These are phyloP conservation scores for Fistulifera solaris DNA, from an alignment of 108 stramenopile species.

Conservation along the genomic window DNA sequence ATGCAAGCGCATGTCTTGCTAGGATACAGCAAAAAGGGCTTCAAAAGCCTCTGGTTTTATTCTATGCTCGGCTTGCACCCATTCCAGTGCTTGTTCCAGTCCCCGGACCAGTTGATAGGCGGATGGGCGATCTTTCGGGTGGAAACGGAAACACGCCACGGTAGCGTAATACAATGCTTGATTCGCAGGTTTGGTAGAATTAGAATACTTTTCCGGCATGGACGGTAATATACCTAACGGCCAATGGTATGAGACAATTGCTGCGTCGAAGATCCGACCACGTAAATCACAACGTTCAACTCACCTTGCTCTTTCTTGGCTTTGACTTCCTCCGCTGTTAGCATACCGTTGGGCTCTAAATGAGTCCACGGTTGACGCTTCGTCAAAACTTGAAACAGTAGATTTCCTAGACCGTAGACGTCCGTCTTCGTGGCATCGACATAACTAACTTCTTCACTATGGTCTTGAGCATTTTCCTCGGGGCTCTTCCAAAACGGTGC, in stretches of 20 bases:
- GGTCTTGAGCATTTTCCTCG: slow-evolving; percentile 29
- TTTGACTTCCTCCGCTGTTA: slow-evolving; percentile 5
- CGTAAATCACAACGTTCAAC: not conserved
- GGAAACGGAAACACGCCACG: slow-evolving; percentile 19
- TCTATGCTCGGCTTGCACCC: too few relatives aligned
- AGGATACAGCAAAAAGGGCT: too few relatives aligned
- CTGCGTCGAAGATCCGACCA: not conserved
- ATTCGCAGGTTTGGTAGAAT: slow-evolving; percentile 8
- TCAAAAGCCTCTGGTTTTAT: too few relatives aligned
- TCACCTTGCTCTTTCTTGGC: slow-evolving; percentile 6
- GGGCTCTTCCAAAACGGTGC: slow-evolving; percentile 37
- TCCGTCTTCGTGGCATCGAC: slow-evolving; percentile 46
- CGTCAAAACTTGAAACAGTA: slow-evolving; percentile 35
- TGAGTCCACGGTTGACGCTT: slow-evolving; percentile 47
- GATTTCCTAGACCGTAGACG: slow-evolving; percentile 59
- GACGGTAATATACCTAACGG: slow-evolving; percentile 1
- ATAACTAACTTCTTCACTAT: slow-evolving; percentile 7
- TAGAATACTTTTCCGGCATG: slow-evolving; percentile 12
- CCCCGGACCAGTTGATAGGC: slow-evolving; percentile 16
- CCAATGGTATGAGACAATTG: not conserved
- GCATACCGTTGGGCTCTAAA: slow-evolving; percentile 12
- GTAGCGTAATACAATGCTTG: slow-evolving; percentile 21
- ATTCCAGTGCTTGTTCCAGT: too few relatives aligned
- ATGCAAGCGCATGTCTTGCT: too few relatives aligned
- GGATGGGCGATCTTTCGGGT: slow-evolving; percentile 28